Conservation (phyloP, 805 yeast species). For the Yarrowia sp. region DNA sequence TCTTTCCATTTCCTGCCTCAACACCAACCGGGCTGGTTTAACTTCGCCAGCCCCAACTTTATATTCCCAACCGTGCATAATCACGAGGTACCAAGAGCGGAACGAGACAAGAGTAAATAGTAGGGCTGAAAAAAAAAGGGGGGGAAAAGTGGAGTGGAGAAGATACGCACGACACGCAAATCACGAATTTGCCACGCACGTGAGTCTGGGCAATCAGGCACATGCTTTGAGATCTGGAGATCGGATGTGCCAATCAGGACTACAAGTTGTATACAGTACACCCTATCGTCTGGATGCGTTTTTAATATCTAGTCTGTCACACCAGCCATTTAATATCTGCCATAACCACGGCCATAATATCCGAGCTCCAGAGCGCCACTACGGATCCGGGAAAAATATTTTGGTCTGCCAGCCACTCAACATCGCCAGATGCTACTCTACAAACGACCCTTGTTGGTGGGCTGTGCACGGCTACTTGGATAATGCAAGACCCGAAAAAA, state of each 20-base stretch:
- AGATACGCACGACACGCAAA: too few relatives aligned
- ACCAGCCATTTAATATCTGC: too few relatives aligned
- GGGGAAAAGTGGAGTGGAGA: too few relatives aligned
- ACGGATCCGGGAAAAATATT: too few relatives aligned
- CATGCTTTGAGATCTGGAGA: too few relatives aligned
- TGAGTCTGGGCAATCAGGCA: too few relatives aligned
- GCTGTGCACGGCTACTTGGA: not conserved
- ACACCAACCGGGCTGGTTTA: slow-evolving; percentile 11
- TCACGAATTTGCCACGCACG: too few relatives aligned
- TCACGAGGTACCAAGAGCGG: not conserved
- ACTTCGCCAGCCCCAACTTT: slow-evolving; percentile 17
- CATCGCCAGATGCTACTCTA: not conserved
- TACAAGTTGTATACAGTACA: too few relatives aligned
- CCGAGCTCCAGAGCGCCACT: too few relatives aligned
- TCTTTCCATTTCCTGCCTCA: not conserved
- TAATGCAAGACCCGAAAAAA: not conserved
- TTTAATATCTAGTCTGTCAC: too few relatives aligned
- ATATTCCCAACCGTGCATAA: not conserved
- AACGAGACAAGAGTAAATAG: slow-evolving; percentile 3
- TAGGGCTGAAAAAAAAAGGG: not conserved
- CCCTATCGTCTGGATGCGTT: too few relatives aligned
- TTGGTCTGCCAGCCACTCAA: not conserved
- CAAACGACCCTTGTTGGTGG: not conserved
- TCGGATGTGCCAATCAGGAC: too few relatives aligned
- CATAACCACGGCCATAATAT: not conserved